Conservation (phyloP, 305 asterid genomes). For the Lippia alba region DNA sequence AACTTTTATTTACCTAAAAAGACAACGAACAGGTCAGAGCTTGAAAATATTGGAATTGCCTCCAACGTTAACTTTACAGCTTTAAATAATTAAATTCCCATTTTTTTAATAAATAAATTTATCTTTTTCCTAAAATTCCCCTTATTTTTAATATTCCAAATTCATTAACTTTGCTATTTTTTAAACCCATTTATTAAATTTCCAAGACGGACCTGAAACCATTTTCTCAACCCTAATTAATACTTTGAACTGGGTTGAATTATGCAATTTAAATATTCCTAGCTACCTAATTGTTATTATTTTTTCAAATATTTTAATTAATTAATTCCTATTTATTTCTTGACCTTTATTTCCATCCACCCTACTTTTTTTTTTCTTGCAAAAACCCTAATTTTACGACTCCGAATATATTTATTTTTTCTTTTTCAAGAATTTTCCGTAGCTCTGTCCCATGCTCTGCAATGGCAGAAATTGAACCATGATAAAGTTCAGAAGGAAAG, state of each 20-base stretch:
- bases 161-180: slow-evolving; percentile 51
- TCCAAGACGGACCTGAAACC: slow-evolving; percentile 92
- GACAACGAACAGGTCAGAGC: slow-evolving; percentile 83
- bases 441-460: slow-evolving; percentile 35
- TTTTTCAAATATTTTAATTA: slow-evolving; percentile 42
- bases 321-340: slow-evolving; percentile 47
- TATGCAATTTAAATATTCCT: slow-evolving; percentile 70
- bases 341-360: slow-evolving; percentile 45
- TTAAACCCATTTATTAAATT: slow-evolving; percentile 60
- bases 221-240: slow-evolving; percentile 85
- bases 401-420: slow-evolving; percentile 17
- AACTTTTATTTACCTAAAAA: slow-evolving; percentile 72
- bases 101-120: slow-evolving; percentile 37
- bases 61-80: slow-evolving; percentile 87
- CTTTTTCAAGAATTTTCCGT: slow-evolving; percentile 23
- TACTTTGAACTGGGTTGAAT: slow-evolving; percentile 72
- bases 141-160: slow-evolving; percentile 45
- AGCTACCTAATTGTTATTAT: slow-evolving; percentile 45
- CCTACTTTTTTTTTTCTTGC: slow-evolving; percentile 46
- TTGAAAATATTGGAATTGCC: slow-evolving; percentile 60
- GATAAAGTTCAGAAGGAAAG: slow-evolving; percentile 29
- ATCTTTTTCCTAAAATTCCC: slow-evolving; percentile 39
- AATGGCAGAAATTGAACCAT: slow-evolving; percentile 43
- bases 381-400: slow-evolving; percentile 73
- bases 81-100: slow-evolving; percentile 51